Conservation (phyloP, 805 yeast species). For the Candida railenensis region DNA sequence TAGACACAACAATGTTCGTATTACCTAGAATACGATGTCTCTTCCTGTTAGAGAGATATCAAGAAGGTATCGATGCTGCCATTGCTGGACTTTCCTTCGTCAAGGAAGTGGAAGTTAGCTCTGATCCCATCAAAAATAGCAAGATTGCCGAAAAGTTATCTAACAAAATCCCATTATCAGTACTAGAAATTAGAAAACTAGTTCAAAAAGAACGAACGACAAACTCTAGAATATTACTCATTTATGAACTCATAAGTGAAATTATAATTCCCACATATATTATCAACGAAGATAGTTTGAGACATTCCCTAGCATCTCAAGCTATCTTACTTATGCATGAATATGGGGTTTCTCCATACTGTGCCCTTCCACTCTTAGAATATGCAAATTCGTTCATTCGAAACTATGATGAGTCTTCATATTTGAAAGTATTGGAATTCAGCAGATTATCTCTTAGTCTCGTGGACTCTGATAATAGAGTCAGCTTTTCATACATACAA, state of each 20-base stretch:
- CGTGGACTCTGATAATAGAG: conserved; percentile 29
- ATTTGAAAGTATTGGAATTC: conserved; percentile 40
- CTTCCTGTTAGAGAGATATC: conserved; percentile 23
- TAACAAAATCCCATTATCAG: conserved; percentile 36
- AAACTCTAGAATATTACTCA: conserved; percentile 25
- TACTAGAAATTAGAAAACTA: conserved; percentile 35
- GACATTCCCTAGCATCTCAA: conserved; percentile 30
- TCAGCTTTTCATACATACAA: conserved; percentile 34
- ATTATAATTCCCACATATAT: conserved; percentile 33
- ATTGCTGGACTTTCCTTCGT: conserved; percentile 31
- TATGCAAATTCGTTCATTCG: conserved; percentile 33
- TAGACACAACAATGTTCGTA: conserved; percentile 35
- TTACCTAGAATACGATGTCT: conserved; percentile 38
- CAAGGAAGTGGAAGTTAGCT: conserved; percentile 29
- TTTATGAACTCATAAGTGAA: conserved; percentile 42
- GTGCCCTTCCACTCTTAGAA: conserved; percentile 39
- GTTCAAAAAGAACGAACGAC: conserved; percentile 17
- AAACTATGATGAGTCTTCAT: conserved; percentile 25
- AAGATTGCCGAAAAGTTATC: conserved; percentile 18
- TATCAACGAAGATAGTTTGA: conserved; percentile 22
- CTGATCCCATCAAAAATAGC: conserved; percentile 22
- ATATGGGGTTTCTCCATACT: conserved; percentile 38
- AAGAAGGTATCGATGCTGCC: conserved; percentile 35
- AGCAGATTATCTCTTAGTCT: conserved; percentile 38
- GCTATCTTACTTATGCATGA: conserved; percentile 33